Evolutionary conservation across 495 filamentous ascomycete species (phyloP).

Genomic region (Elasticomyces elasticus): DNA sequence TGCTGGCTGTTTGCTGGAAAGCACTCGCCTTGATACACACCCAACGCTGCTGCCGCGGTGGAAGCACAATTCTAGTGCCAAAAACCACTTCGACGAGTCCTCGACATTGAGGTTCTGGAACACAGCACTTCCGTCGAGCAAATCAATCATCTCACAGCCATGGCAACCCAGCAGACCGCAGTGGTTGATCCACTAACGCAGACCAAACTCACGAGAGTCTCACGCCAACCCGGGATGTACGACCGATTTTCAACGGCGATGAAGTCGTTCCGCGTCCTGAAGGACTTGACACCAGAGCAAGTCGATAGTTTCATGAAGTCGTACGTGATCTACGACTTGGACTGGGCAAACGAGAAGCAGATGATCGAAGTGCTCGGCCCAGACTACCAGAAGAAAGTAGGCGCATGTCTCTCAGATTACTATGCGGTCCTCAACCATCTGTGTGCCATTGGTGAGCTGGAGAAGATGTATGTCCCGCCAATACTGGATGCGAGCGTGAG

Average conservation of each 20-base stretch:
- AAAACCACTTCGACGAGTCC: too few relatives aligned
- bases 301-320: slow-evolving; percentile 58
- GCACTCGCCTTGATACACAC: too few relatives aligned
- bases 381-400: slow-evolving; percentile 49
- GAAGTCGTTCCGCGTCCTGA: slow-evolving; percentile 27
- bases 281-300: slow-evolving; percentile 47
- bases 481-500: slow-evolving; percentile 49
- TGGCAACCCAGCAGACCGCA: neutral
- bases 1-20: too few relatives aligned
- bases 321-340: slow-evolving; percentile 56
- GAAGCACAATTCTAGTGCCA: too few relatives aligned
- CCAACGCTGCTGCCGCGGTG: too few relatives aligned
- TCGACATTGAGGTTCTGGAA: too few relatives aligned
- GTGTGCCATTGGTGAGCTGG: slow-evolving; percentile 55
- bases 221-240: neutral
- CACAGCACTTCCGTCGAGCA: too few relatives aligned
- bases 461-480: slow-evolving; percentile 61
- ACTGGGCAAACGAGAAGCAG: slow-evolving; percentile 50
- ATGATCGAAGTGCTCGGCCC: slow-evolving; percentile 50
- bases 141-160: neutral
- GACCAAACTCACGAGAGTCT: neutral
- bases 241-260: slow-evolving; percentile 9
- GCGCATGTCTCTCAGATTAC: slow-evolving; percentile 50
- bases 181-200: neutral
- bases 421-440: slow-evolving; percentile 56